Percentiles rank a stretch among this genome's conserved stretches.
Conservation (phyloP, 2,329 filamentous ascomycete species). For the Alternaria rosae region DNA sequence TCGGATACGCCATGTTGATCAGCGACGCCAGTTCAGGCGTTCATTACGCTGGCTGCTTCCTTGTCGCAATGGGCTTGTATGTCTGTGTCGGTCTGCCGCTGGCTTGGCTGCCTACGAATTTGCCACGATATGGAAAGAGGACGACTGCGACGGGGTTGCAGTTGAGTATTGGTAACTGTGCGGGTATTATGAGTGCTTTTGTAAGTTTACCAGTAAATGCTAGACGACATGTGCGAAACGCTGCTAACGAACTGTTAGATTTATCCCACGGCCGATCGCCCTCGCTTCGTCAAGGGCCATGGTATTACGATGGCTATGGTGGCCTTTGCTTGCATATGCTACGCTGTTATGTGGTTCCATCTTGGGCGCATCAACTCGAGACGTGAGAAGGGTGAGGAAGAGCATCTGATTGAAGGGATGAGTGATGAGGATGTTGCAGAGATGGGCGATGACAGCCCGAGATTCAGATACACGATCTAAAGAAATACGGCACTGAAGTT, state of each 20-base stretch:
- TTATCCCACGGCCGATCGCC: constrained; percentile 55
- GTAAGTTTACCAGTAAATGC: constrained; percentile 51
- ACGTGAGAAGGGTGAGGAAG: constrained; percentile 51
- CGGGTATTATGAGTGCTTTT: constrained; percentile 77
- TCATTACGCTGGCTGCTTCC: constrained; percentile 78
- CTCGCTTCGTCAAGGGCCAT: constrained; percentile 61
- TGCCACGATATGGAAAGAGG: constrained; percentile 77
- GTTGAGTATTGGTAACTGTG: constrained; percentile 72
- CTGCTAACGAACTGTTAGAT: constrained; percentile 44
- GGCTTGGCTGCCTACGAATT: constrained; percentile 70
- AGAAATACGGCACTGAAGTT: background rate
- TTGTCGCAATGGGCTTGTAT: constrained; percentile 78
- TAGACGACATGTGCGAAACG: background rate
- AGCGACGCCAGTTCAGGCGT: constrained; percentile 66
- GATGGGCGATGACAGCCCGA: constrained; percentile 56
- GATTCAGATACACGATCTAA: constrained; percentile 52
- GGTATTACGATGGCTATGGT: constrained; percentile 61
- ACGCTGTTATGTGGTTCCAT: constrained; percentile 49
- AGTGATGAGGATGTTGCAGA: constrained; percentile 54
- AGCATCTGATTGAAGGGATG: constrained; percentile 51
- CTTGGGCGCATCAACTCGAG: constrained; percentile 49
- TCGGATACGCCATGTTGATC: constrained; percentile 74
- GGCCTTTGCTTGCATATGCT: constrained; percentile 49
- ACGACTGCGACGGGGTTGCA: constrained; percentile 76
- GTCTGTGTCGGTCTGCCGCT: constrained; percentile 63